Evolutionary conservation across 169 alveolate species (phyloP).

Genomic region (Miamiensis avidus): DNA sequence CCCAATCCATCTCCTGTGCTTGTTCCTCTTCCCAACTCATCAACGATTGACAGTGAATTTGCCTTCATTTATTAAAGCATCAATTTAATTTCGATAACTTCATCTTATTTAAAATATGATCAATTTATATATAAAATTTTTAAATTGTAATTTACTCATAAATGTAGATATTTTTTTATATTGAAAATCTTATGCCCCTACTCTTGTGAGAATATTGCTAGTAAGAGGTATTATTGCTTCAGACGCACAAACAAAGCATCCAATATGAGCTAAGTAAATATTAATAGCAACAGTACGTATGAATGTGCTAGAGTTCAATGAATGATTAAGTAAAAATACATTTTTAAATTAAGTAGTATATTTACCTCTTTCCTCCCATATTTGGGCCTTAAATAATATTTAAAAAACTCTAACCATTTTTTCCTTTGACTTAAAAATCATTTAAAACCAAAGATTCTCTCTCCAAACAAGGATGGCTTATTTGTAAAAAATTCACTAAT

Average conservation of each 20-base stretch:
- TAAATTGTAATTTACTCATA: too few species aligned
- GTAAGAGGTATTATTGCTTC: constrained; percentile 91
- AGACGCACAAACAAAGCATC: constrained; percentile 94
- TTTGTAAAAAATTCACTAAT: constrained; percentile 39
- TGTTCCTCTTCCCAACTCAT: constrained; percentile 99
- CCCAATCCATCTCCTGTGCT: constrained; percentile 97
- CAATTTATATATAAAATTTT: too few species aligned
- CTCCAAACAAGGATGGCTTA: constrained; percentile 82
- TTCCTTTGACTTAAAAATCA: constrained; percentile 55
- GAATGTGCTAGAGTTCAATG: too few species aligned
- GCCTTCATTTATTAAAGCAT: constrained; percentile 92
- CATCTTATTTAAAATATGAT: constrained; percentile 55
- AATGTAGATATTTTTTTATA: constrained; percentile 95
- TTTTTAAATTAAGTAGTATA: too few species aligned
- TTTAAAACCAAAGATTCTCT: constrained; percentile 62
- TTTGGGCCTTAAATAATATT: constrained; percentile 98
- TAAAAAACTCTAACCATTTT: constrained; percentile 88
- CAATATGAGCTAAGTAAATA: constrained; percentile 91
- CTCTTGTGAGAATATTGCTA: constrained; percentile 94
- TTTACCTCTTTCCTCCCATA: constrained; percentile 99
- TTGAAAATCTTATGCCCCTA: constrained; percentile 97
- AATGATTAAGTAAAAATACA: too few species aligned
- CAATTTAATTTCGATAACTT: constrained; percentile 96
- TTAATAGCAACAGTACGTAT: constrained; percentile 92
- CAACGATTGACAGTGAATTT: constrained; percentile 92